Base-by-base conservation (phyloP, 768 basidiomycete species). In the Lentinula boryana region DNA sequence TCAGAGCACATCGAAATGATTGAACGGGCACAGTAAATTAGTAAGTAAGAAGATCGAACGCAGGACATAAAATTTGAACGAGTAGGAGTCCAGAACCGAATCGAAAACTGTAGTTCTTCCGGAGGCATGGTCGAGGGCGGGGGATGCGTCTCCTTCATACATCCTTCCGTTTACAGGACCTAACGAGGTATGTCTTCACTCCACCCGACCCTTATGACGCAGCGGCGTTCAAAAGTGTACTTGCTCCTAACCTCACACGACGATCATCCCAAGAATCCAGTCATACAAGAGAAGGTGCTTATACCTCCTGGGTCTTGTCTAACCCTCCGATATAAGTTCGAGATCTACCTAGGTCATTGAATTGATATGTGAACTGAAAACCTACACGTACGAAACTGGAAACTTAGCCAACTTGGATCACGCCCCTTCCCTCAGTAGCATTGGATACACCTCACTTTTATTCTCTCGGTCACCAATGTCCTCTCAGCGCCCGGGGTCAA, bases 111-210 rank as follows among this genome's bases (percentile, higher is more conserved):
- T n/a, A n/a, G n/a, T n/a, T n/a, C n/a, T n/a, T n/a, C n/a, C n/a
- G n/a, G n/a, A n/a, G n/a, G n/a, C n/a, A n/a, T n/a, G n/a, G n/a
- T n/a, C n/a, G n/a, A n/a, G n/a, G n/a, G n/a, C n/a, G n/a, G n/a
- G n/a, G n/a, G n/a, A n/a, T n/a, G n/a, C n/a, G n/a, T n/a, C n/a
- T n/a, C n/a, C n/a, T n/a, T n/a, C n/a, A n/a, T n/a, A n/a, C n/a
- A n/a, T n/a, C n/a, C n/a, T n/a, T n/a, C n/a, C n/a, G n/a, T n/a
- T n/a, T n/a, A n/a, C n/a, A 18, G 66, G 65, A n/a, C 70, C 70
- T 1, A 68, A 69, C 60, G 62, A 68, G 63, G 70, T 71, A 35
- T 23, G 64, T 68, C 16, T 62, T 66, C 15, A 61, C 61, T 23
- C 60, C 50, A 21, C 40, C 44, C 2, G 62, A 61, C 54, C 62